Evolutionary conservation across 176 grass and related monocot genomes (phyloP), one percentile per base, ranked within the genome.

Genomic region (Zizania latifolia): DNA sequence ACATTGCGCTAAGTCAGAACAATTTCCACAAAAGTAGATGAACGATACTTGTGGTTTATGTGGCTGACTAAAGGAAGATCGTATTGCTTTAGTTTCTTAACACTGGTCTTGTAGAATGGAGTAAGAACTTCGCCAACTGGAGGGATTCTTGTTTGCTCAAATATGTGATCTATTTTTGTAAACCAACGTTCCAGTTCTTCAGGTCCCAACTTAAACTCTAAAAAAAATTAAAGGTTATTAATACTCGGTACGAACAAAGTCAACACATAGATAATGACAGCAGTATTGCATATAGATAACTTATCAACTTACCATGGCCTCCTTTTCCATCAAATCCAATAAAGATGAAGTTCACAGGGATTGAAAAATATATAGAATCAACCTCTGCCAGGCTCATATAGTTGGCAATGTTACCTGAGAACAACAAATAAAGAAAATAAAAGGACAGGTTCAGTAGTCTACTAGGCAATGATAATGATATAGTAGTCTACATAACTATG

Each of bases 311-410:
- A 97, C 94, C 84, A 6, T 98, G 86, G 40, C 79, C 82, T 57
- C 94, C 94, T 90, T 94, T 98, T 78, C 94, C 94, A 84, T 98
- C 94, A 74, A 98, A 98, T 59, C 94, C 91, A 13, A 98, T 82
- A 61, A 98, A 98, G 79, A 98, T 80, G 86, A 98, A 98, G 58
- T 98, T 98, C 21, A 98, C 89, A 68, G 91, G 94, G 61, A 98
- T 58, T 3, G 94, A 81, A 53, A 94, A 76, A 79, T 98, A 98
- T 81, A 98, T 82, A 6, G 91, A 98, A 80, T 94, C 91, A 51
- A 98, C 83, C 69, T 92, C 84, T 15, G 91, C 39, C 14, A 98
- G 82, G 41, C 75, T 89, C 84, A 98, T 86, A 78, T 94, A 94
- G 68, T 72, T 89, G 38, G 88, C 91, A 77, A 98, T 81, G 33